Evolutionary conservation across 768 basidiomycete genomes (phyloP).

Genomic region (Rhodotorula diobovata): DNA sequence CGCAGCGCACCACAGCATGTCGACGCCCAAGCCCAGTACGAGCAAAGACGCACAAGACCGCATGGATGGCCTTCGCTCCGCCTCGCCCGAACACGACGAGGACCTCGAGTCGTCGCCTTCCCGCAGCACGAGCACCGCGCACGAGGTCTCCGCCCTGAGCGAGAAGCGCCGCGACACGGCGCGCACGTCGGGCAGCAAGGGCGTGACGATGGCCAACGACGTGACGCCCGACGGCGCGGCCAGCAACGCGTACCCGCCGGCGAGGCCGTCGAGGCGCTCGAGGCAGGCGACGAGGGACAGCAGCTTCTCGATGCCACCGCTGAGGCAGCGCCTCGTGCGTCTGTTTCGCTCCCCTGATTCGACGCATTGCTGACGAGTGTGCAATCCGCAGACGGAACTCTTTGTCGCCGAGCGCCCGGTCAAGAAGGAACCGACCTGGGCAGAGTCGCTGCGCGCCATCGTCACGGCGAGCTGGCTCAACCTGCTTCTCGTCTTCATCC

Average conservation of each 20-base stretch:
- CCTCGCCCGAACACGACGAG: neutral
- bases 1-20: neutral
- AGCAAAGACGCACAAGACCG: neutral
- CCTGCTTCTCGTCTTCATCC: slow-evolving; percentile 41
- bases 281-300: neutral
- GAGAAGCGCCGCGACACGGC: neutral
- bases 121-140: neutral
- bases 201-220: slow-evolving; percentile 4
- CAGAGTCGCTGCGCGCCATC: slow-evolving; percentile 25
- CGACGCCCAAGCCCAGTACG: neutral
- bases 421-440: slow-evolving; percentile 21
- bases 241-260: neutral
- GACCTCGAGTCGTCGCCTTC: neutral
- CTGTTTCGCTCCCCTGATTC: no score
- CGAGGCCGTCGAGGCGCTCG: neutral
- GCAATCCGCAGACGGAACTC: slow-evolving; percentile 12
- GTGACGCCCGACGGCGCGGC: neutral
- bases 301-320: slow-evolving; percentile 2
- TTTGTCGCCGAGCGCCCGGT: slow-evolving; percentile 22
- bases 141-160: neutral
- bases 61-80: neutral
- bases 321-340: slow-evolving; percentile 4
- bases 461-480: slow-evolving; percentile 41
- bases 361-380: neutral
- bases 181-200: neutral